Evolutionary conservation across 106 monocot genomes (phyloP), one percentile per base, ranked within the genome.

Genomic region (Acanthochlamys bracteata): DNA sequence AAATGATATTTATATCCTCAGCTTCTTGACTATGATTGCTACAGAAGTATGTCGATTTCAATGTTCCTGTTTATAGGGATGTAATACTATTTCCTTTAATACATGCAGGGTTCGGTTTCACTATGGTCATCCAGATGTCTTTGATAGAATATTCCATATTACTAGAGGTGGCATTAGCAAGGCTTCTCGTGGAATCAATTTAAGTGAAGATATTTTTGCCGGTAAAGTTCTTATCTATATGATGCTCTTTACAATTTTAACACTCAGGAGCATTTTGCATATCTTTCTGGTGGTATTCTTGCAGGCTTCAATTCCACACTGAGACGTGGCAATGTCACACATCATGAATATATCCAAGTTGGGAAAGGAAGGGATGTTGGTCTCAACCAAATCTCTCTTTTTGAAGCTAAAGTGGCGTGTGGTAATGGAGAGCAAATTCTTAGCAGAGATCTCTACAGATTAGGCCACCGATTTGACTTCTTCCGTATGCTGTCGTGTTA

Each of bases 121-220:
- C 65, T 99, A 99, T 64, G 98, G 98, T 43, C 98, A 99, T 73
- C 98, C 98, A 64, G 98, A 99, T 75, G 89, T 99, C 17, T 99
- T 99, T 60, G 98, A 99, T 73, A 78, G 98, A 63, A 83, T 99
- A 49, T 99, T 99, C 66, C 98, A 99, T 63, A 92, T 99, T 41
- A 99, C 92, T 11, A 83, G 98, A 66, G 98, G 98, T 57, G 98
- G 98, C 59, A 99, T 99, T 63, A 99, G 98, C 79, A 99, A 99
- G 71, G 88, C 98, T 58, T 92, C 98, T 60, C 76, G 83, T 55
- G 92, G 82, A 55, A 99, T 99, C 61, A 99, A 99, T 57, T 78
- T 99, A 46, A 92, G 92, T 46, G 98, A 92, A 70, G 92, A 99
- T 57, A 99, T 99, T 22, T 99, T 99, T 89, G 98, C 92, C 56